Percentiles rank a stretch among this genome's conserved stretches.
These are phyloP conservation scores for Athelia sp. DNA, from an alignment of 1,284 basidiomycete genomes.

Conservation along the genomic window DNA sequence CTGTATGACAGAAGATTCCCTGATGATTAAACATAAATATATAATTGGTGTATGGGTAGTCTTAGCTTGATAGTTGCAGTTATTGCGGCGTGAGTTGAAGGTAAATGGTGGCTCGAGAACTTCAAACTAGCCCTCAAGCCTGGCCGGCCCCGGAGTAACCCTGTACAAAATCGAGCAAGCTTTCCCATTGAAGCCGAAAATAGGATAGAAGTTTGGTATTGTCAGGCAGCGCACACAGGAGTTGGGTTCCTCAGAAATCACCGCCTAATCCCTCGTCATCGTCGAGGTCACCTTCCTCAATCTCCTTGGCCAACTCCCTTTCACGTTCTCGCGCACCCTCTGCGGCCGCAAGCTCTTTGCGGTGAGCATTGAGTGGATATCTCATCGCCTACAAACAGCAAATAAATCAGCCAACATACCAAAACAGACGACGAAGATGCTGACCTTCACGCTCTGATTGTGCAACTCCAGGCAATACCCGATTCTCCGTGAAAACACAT, in stretches of 20 bases:
- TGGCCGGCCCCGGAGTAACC: too few relatives aligned
- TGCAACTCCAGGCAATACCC: slow-evolving; percentile 90
- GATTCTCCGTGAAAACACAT: slow-evolving; percentile 84
- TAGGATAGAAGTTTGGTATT: neutral
- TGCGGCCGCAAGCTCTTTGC: slow-evolving; percentile 90
- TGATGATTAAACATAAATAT: too few relatives aligned
- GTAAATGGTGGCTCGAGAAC: too few relatives aligned
- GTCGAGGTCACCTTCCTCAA: slow-evolving; percentile 79
- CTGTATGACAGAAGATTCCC: too few relatives aligned
- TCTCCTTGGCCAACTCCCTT: slow-evolving; percentile 89
- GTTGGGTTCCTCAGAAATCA: slow-evolving; percentile 19
- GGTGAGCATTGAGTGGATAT: slow-evolving; percentile 92
- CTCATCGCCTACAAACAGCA: slow-evolving; percentile 89
- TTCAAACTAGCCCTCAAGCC: too few relatives aligned
- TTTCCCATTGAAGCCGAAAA: too few relatives aligned
- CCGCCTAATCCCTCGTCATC: slow-evolving; percentile 57
- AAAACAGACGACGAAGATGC: too few relatives aligned
- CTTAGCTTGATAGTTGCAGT: too few relatives aligned
- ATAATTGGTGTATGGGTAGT: too few relatives aligned
- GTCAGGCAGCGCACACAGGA: neutral
- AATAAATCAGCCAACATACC: too few relatives aligned
- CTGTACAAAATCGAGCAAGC: too few relatives aligned
- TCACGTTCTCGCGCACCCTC: slow-evolving; percentile 91
- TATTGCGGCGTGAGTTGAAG: too few relatives aligned
- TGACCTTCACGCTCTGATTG: slow-evolving; percentile 91